Evolutionary conservation across 2,329 filamentous ascomycete species (phyloP), one percentile per base, ranked within the genome.

Genomic region (Microsporum ferrugineum): DNA sequence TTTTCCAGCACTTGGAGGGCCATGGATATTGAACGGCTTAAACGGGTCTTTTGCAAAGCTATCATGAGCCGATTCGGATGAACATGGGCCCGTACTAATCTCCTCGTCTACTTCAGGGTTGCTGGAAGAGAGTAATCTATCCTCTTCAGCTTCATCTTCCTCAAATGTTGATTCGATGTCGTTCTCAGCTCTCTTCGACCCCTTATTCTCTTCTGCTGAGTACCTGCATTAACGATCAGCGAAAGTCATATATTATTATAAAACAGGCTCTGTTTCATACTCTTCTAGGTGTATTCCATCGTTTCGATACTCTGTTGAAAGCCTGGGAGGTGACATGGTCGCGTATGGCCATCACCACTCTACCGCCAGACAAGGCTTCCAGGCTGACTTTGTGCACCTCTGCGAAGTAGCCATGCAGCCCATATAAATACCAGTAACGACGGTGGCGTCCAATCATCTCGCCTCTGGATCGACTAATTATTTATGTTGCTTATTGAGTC

Each of bases 41-140:
- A 62, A 62, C 17, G 58, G 58, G 27, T 62, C 61, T n/a, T 60
- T 57, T 3, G 38, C 58, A 12, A 60, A 57, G 33, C 39, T 57
- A 5, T 61, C 56, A 38, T 57, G 55, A 5, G 34, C 55, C 23
- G 55, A 57, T 10, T 38, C 55, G 27, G 29, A 31, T 14, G 29
- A 38, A 43, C 39, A 23, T 36, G 29, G 34, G 2, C 43, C 23
- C 10, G n/a, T 23, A n/a, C n/a, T n/a, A n/a, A n/a, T 49, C 33
- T 57, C 55, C 31, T 38, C 55, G 33, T 39, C 55, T n/a, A 17
- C 55, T 27, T 23, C 17, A 8, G 17, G 29, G 10, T 10, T 39
- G n/a, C 10, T 10, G 7, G 55, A 17, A 33, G 34, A 57, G 33
- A 57, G 55, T 7, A 57, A n/a, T 39, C 34, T 41, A 33, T 27